Base-by-base conservation (phyloP, 2,329 filamentous ascomycete genomes). In the Cladosporium sp. region DNA sequence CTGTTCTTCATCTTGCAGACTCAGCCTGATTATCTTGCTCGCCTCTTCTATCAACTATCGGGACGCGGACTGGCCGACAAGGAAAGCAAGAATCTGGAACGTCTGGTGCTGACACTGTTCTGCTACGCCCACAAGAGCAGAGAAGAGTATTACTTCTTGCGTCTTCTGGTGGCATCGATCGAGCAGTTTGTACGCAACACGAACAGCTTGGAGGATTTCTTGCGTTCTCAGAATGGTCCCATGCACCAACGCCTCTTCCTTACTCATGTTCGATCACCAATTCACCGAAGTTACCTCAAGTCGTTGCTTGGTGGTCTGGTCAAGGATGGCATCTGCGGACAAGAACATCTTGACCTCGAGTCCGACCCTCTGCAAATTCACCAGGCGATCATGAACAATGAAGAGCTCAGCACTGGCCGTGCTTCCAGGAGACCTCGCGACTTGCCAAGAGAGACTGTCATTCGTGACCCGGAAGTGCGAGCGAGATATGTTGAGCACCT, bases 311-410 rank as follows among this genome's bases (percentile, higher is more conserved):
- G 93, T 0, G 89, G 91, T 1, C 79, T 99, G 57, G 90, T 99
- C 70, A 90, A 91, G 68, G 91, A 96, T 75, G 94, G 95, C 74
- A 93, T 99, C 73, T 89, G 98, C 63, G 95, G 97, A 63, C 95
- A 97, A 71, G 89, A 93, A 14, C 90, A 89, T 5, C 83, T 99
- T 36, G 94, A 99, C 76, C 84, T 99, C 28, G 95, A 99, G 79
- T 97, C 94, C 76, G 95, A 99, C 74, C 95, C 95, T 0, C 90
- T 98, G 83, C 94, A 98, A 72, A 99, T 99, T 65, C 98, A 99
- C 79, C 88, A 91, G 49, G 95, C 93, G 5, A 89, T 92, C 16
- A 96, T 99, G 80, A 98, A 96, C 80, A 97, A 99, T 72, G 94
- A 98, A 78, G 95, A 99, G 79, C 87, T 99, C 26, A 89, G 92